Evolutionary conservation across 257 asterid genomes (phyloP), one percentile per base, ranked within the genome.

Genomic region (Coffea eugenioides): DNA sequence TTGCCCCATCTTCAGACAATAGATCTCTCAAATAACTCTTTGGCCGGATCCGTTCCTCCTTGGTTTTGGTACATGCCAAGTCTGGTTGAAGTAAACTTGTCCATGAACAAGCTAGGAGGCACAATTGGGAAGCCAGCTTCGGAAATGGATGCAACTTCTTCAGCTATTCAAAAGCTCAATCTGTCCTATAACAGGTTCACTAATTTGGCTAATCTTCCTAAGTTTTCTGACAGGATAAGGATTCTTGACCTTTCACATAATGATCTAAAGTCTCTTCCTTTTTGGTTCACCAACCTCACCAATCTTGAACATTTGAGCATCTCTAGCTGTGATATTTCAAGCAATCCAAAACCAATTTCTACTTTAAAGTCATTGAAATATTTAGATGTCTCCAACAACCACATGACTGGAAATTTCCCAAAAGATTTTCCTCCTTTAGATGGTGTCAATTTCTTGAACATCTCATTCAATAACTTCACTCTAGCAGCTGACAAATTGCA

Each of bases 181-280:
- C 90, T 95, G 67, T 91, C 99, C 0, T 85, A 56, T 73, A 95
- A 95, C 85, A 86, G 99, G 92, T 91, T 95, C 64, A 89, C 84
- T n/a, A 87, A 77, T 80, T 85, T 93, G n/a, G 86, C 78, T 41
- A 74, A 75, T 75, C 76, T 91, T 49, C 84, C 93, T 0, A 71
- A 39, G 80, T 85, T 92, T 34, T 81, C 62, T 8, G 86, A 89
- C 81, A 39, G 43, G 43, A 83, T 93, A 2, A 85, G 57, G 20
- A 83, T 39, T 77, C 92, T 95, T 67, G 90, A 89, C 72, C 82
- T 95, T 6, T 92, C 99, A 45, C 86, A 84, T 39, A 95, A 93
- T 78, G 83, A 77, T 82, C 84, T 95, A 41, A 83, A 76, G 46
- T 25, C 0, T 48, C 69, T 90, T 8, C 94, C 96, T 12, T 75